These are phyloP conservation scores for Luffa aegyptiaca DNA, from an alignment of 306 rosid species.

Conservation along the genomic window DNA sequence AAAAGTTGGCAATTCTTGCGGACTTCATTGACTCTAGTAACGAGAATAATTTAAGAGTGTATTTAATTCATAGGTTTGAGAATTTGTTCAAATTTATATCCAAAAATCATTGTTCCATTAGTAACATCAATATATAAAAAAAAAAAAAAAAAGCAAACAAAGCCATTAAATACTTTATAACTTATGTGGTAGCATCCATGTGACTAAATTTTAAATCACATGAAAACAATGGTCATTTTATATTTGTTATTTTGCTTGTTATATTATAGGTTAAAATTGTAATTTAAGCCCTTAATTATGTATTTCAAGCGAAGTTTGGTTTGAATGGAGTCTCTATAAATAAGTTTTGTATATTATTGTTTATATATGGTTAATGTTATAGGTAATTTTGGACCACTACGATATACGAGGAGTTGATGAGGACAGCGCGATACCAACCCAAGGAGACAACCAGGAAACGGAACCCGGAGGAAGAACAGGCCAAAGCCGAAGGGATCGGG, in stretches of 20 bases:
- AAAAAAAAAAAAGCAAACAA: not conserved
- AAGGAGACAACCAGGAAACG: too few species aligned
- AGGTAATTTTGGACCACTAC: too few species aligned
- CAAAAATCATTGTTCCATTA: not conserved
- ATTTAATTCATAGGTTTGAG: not conserved
- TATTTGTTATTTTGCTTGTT: not conserved
- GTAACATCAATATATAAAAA: too few species aligned
- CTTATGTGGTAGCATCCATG: not conserved
- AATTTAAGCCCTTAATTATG: not conserved
- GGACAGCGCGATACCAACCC: too few species aligned
- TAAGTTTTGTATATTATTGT: too few species aligned
- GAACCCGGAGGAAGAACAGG: too few species aligned
- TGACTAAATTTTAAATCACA: not conserved
- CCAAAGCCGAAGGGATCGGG: too few species aligned
- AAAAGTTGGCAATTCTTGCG: not conserved
- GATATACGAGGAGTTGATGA: too few species aligned
- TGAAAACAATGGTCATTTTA: not conserved
- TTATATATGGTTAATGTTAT: too few species aligned
- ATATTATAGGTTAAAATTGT: not conserved
- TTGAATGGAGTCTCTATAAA: not conserved
- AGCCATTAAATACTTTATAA: not conserved
- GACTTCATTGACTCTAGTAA: not conserved
- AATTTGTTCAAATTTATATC: not conserved
- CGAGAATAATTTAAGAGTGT: not conserved
- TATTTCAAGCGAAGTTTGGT: not conserved